Evolutionary conservation across 2,329 filamentous ascomycete species (phyloP).

Genomic region (Colletotrichum filicis): DNA sequence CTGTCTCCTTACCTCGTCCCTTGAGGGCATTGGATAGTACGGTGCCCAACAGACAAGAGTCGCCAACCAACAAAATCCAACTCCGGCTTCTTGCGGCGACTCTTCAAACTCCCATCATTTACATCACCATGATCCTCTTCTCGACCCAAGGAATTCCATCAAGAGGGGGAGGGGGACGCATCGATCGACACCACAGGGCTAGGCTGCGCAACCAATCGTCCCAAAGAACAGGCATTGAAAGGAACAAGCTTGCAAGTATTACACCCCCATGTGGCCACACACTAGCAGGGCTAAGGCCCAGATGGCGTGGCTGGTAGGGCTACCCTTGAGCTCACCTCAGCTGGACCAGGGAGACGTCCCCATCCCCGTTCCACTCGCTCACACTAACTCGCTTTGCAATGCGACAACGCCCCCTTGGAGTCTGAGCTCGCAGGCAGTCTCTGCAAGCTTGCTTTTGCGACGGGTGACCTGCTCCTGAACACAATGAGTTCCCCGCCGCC

Average conservation of each 20-base stretch:
- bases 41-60: background rate
- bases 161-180: conserved; percentile 17
- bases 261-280: conserved; percentile 15
- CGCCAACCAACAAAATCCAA: background rate
- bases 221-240: conserved; percentile 37
- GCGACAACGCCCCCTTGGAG: conserved; percentile 21
- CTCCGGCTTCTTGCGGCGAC: background rate
- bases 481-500: conserved; percentile 40
- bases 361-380: conserved; percentile 42
- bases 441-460: conserved; percentile 15
- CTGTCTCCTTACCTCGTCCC: background rate
- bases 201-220: conserved; percentile 41
- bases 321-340: conserved; percentile 43
- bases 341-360: conserved; percentile 43
- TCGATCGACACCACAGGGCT: conserved; percentile 36
- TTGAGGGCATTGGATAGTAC: background rate
- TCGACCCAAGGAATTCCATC: background rate
- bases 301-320: conserved; percentile 42
- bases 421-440: background rate
- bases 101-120: conserved; percentile 2
- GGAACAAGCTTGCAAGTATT: conserved; percentile 42
- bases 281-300: conserved; percentile 38
- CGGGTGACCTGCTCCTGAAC: conserved; percentile 30
- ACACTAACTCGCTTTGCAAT: conserved; percentile 44
- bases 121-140: conserved; percentile 5